Base-by-base conservation (phyloP, 2,329 filamentous ascomycete genomes). In the Verticillium nonalfalfae region DNA sequence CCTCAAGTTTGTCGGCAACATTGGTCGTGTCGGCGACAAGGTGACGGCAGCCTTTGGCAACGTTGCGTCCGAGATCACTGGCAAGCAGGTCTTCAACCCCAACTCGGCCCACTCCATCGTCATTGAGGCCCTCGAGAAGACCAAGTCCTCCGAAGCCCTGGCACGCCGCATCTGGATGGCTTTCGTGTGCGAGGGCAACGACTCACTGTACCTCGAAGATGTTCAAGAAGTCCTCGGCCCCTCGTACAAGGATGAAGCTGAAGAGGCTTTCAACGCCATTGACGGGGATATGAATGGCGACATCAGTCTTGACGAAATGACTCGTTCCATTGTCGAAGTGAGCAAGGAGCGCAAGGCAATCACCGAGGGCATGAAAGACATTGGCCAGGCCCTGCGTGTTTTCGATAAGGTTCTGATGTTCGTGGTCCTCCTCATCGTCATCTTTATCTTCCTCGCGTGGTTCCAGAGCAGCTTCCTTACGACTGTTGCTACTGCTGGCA, bases 161-260 rank as follows among this genome's bases (percentile, higher is more conserved):
- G 93, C 91, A n/a, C 89, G 87, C 67, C 90, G 95, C 70, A 89
- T 98, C 65, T 98, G 95, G 95, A 96, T 97, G 91, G 97, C 93
- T 1, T 96, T 97, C 72, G 95, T 97, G 1, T 86, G 95, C 4
- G 94, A 98, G 75, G 93, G 92, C 68, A 88, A 88, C 62, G 91
- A 97, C 50, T 80, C 88, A 0, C 81, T 99, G 9, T 91, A 85
- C 67, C 75, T 84, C 9, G 92, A 97, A 4, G 95, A 99, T 71
- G 83, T 99, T 40, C 73, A 88, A 35, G 94, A 98, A 72, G 94
- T 98, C 10, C 87, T 99, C 62, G 94, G 94, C 2, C 78, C 84
- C 0, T 84, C 85, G 6, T 88, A 90, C 68, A 85, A 86, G 64
- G 79, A 85, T 0, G 91, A 97, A 65, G 95, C 95, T 1, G 90